These are phyloP conservation scores for Citrus australasica DNA, from an alignment of 345 rosid species.

Conservation along the genomic window DNA sequence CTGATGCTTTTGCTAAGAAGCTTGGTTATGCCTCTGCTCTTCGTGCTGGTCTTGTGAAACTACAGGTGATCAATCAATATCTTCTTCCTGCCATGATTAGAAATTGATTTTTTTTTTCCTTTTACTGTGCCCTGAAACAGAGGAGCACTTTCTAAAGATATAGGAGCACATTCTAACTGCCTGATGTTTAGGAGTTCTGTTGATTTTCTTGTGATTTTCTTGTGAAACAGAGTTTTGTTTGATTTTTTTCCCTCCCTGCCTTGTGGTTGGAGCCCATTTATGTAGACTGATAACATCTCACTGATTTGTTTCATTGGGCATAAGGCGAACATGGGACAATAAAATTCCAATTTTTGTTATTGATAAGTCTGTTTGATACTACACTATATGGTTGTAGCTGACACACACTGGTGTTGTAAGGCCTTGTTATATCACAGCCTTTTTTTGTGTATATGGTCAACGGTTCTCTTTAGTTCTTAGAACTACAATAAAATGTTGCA, in stretches of 20 bases:
- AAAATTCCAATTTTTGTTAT: neutral
- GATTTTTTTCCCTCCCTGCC: neutral
- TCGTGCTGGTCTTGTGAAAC: conserved; percentile 89
- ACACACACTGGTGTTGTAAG: neutral
- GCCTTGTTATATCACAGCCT: neutral
- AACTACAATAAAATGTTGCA: neutral
- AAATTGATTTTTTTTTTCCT: neutral
- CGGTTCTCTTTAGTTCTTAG: neutral
- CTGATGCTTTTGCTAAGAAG: conserved; percentile 95
- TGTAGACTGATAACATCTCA: neutral
- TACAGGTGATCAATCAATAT: conserved; percentile 61
- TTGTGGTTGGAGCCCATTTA: neutral
- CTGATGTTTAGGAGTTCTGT: neutral
- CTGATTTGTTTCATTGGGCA: neutral
- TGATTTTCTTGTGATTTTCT: too few relatives aligned
- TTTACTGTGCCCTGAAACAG: neutral
- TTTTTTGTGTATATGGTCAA: neutral
- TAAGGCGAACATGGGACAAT: neutral
- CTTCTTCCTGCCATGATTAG: neutral
- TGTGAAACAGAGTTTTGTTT: neutral
- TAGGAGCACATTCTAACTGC: neutral
- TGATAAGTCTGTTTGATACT: neutral
- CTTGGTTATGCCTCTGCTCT: conserved; percentile 80
- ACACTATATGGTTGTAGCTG: neutral
- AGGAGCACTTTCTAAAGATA: neutral